Evolutionary conservation across 305 asterid genomes (phyloP).

Genomic region (Solanum chacoense): DNA sequence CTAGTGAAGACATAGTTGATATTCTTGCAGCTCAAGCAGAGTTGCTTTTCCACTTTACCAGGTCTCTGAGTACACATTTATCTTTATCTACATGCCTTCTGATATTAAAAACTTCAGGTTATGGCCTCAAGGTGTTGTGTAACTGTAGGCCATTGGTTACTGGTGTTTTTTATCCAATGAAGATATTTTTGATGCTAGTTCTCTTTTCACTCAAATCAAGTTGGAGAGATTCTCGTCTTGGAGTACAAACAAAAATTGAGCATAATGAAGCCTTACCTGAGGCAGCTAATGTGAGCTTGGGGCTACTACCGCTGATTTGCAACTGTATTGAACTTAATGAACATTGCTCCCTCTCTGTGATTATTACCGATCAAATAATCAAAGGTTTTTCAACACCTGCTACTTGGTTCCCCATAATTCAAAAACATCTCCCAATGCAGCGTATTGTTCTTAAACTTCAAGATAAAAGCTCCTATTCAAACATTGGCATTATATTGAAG

Average conservation of each 20-base stretch:
- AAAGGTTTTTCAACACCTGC: slow-evolving; percentile 53
- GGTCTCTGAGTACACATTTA: slow-evolving; percentile 24
- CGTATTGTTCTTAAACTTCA: slow-evolving; percentile 60
- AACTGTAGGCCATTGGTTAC: slow-evolving; percentile 30
- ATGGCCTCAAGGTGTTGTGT: slow-evolving; percentile 63
- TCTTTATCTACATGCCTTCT: slow-evolving; percentile 30
- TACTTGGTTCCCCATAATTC: slow-evolving; percentile 72
- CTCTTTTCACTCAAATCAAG: slow-evolving; percentile 40
- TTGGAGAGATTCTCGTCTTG: slow-evolving; percentile 20
- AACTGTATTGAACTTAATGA: slow-evolving; percentile 43
- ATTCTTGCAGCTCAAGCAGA: slow-evolving; percentile 73
- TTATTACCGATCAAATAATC: slow-evolving; percentile 54
- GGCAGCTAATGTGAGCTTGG: slow-evolving; percentile 50
- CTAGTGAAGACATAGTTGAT: slow-evolving; percentile 37
- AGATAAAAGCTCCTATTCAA: slow-evolving; percentile 27
- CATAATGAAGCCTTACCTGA: slow-evolving; percentile 38
- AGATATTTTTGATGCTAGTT: slow-evolving; percentile 54
- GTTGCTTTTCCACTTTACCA: slow-evolving; percentile 54
- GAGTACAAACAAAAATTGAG: slow-evolving; percentile 12
- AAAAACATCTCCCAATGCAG: slow-evolving; percentile 57
- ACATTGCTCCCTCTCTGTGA: slow-evolving; percentile 50
- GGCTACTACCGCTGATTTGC: slow-evolving; percentile 74
- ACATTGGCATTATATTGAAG: slow-evolving; percentile 41
- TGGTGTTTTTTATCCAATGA: slow-evolving; percentile 30
- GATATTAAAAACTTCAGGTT: slow-evolving; percentile 56